phyloP scores from a whole-genome alignment of 495 filamentous ascomycete genomes.

The Daldinia grandis region DNA sequence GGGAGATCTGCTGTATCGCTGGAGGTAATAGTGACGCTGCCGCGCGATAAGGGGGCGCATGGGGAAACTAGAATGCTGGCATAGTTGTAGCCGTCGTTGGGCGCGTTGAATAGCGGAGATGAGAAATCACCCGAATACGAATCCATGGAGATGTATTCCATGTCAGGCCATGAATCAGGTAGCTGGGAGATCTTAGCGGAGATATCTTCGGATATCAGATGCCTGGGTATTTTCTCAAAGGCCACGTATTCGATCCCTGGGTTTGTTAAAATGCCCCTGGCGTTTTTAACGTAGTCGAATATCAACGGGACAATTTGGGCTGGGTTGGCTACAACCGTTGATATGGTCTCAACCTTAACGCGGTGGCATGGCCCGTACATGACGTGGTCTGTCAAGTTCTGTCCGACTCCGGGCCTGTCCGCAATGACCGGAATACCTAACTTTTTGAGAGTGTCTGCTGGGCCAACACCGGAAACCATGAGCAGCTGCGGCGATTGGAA shows the following conservation, averaged over 20 bases:
- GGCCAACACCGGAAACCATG: neutral
- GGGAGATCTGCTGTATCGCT: neutral
- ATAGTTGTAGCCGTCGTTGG: neutral
- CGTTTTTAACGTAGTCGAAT: neutral
- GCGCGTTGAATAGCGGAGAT: neutral
- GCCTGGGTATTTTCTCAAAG: neutral
- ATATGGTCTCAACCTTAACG: neutral
- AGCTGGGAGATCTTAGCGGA: neutral
- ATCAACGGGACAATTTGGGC: neutral
- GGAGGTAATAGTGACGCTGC: neutral
- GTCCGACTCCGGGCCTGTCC: neutral
- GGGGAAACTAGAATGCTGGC: neutral
- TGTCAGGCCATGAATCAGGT: neutral
- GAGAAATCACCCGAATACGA: neutral
- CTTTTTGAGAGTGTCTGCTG: neutral
- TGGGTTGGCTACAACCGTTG: neutral
- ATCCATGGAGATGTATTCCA: neutral
- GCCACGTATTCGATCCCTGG: neutral
- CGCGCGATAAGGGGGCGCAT: neutral
- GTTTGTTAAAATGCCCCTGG: neutral
- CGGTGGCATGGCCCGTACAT: neutral
- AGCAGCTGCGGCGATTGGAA: neutral
- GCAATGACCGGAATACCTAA: neutral
- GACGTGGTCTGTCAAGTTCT: neutral
- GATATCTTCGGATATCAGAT: neutral